These are phyloP conservation scores for Tolypocladium nubicola DNA, from an alignment of 2,329 filamentous ascomycete genomes.

Conservation along the genomic window DNA sequence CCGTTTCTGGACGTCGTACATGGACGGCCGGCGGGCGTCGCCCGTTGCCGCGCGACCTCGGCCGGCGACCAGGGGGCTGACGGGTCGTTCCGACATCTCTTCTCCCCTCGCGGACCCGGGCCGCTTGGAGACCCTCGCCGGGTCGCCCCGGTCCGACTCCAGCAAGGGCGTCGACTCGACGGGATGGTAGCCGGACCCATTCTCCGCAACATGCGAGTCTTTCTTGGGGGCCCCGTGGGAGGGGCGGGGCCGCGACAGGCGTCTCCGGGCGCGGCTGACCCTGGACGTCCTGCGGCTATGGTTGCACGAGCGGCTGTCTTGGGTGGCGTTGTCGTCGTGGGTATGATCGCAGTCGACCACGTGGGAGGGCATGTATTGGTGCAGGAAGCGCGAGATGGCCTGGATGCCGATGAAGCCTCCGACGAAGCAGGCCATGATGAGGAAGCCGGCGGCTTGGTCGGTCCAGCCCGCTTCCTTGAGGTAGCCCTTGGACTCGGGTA, in stretches of 20 bases:
- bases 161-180: slow-evolving; percentile 41
- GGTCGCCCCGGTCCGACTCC: slow-evolving; percentile 15
- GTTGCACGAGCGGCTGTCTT: slow-evolving; percentile 13
- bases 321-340: slow-evolving; percentile 43
- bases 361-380: slow-evolving; percentile 65
- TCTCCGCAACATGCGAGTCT: slow-evolving; percentile 4
- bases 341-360: slow-evolving; percentile 72
- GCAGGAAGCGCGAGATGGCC: slow-evolving; percentile 58
- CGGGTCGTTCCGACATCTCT: slow-evolving; percentile 14
- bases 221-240: slow-evolving; percentile 5
- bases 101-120: slow-evolving; percentile 16
- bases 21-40: slow-evolving; percentile 37
- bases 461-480: slow-evolving; percentile 58
- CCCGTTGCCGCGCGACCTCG: slow-evolving; percentile 14
- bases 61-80: slow-evolving; percentile 10
- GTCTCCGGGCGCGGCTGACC: slow-evolving; percentile 19
- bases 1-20: slow-evolving; percentile 41
- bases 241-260: slow-evolving; percentile 15
- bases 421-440: slow-evolving; percentile 60
- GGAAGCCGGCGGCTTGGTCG: slow-evolving; percentile 55
- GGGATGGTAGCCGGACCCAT: slow-evolving; percentile 7
- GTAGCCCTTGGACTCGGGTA: slow-evolving; percentile 75
- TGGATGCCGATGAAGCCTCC: slow-evolving; percentile 68
- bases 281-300: slow-evolving; percentile 17
- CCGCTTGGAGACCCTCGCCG: slow-evolving; percentile 14